phyloP scores from a whole-genome alignment of 768 basidiomycete genomes.

The Amanita rubescens region DNA sequence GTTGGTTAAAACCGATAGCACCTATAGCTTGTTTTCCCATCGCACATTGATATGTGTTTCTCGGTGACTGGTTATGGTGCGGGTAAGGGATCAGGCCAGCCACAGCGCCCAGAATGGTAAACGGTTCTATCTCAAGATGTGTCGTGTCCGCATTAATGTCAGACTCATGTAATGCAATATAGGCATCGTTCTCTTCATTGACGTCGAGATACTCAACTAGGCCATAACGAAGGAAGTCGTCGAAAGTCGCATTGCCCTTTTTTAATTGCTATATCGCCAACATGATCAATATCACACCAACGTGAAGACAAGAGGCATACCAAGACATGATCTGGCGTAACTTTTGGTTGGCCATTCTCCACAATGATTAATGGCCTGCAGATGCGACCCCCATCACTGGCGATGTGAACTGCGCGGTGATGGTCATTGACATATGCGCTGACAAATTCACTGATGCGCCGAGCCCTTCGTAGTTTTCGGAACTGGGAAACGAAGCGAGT shows the following conservation, averaged over 20 bases:
- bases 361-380: slow-evolving; percentile 98
- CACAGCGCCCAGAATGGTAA: slow-evolving; percentile 94
- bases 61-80: slow-evolving; percentile 98
- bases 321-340: slow-evolving; percentile 71
- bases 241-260: slow-evolving; percentile 71
- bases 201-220: slow-evolving; percentile 98
- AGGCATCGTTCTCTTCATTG: slow-evolving; percentile 98
- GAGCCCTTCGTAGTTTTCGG: slow-evolving; percentile 85
- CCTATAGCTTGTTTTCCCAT: slow-evolving; percentile 99
- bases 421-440: slow-evolving; percentile 95
- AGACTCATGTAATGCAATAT: slow-evolving; percentile 89
- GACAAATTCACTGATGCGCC: slow-evolving; percentile 93
- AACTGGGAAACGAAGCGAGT: slow-evolving; percentile 83
- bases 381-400: slow-evolving; percentile 94
- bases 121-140: slow-evolving; percentile 97
- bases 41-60: slow-evolving; percentile 99
- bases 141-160: slow-evolving; percentile 80
- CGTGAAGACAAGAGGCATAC: slow-evolving; percentile 33
- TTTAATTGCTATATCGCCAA: slow-evolving; percentile 59
- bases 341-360: slow-evolving; percentile 68
- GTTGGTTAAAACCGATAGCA: slow-evolving; percentile 96
- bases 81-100: slow-evolving; percentile 99
- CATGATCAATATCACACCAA: neutral
- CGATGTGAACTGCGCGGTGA: slow-evolving; percentile 91
- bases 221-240: slow-evolving; percentile 88